Evolutionary conservation across 2,329 filamentous ascomycete genomes (phyloP).

Genomic region (Raffaelea albimanens): DNA sequence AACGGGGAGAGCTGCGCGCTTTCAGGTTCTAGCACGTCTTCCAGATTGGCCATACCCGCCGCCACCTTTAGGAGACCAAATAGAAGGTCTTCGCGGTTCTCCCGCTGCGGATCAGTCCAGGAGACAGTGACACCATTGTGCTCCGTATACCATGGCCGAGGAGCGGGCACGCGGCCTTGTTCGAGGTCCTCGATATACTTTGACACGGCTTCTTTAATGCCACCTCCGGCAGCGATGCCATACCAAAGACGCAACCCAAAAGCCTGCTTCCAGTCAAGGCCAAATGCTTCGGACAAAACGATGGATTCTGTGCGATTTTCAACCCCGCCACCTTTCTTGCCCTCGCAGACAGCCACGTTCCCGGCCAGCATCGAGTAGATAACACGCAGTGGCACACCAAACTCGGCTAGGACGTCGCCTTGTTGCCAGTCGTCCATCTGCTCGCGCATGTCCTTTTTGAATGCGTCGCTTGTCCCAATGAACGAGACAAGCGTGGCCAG

Average conservation of each 20-base stretch:
- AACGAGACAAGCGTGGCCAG: constrained; percentile 39
- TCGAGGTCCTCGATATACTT: constrained; percentile 66
- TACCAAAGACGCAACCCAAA: constrained; percentile 93
- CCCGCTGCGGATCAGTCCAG: constrained; percentile 37
- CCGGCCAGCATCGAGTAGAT: constrained; percentile 85
- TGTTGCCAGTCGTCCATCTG: constrained; percentile 81
- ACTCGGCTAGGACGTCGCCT: constrained; percentile 76
- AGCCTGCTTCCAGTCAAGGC: constrained; percentile 84
- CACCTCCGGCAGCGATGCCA: constrained; percentile 57
- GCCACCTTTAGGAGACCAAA: constrained; percentile 84
- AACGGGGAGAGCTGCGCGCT: constrained; percentile 68
- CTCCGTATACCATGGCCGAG: constrained; percentile 62
- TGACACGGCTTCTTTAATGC: constrained; percentile 62
- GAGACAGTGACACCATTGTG: constrained; percentile 41
- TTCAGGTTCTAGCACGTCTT: constrained; percentile 64
- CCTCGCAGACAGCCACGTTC: constrained; percentile 75
- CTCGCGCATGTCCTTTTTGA: constrained; percentile 64
- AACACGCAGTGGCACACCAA: constrained; percentile 72
- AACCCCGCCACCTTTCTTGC: constrained; percentile 58
- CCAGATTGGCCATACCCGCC: constrained; percentile 51
- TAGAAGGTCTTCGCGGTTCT: constrained; percentile 63
- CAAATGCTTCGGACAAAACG: constrained; percentile 72
- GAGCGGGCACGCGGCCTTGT: constrained; percentile 61
- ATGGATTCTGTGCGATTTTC: constrained; percentile 79
- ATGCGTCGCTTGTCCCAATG: constrained; percentile 62